Evolutionary conservation across 2,329 filamentous ascomycete genomes (phyloP).

Genomic region (Cytospora leucostoma): DNA sequence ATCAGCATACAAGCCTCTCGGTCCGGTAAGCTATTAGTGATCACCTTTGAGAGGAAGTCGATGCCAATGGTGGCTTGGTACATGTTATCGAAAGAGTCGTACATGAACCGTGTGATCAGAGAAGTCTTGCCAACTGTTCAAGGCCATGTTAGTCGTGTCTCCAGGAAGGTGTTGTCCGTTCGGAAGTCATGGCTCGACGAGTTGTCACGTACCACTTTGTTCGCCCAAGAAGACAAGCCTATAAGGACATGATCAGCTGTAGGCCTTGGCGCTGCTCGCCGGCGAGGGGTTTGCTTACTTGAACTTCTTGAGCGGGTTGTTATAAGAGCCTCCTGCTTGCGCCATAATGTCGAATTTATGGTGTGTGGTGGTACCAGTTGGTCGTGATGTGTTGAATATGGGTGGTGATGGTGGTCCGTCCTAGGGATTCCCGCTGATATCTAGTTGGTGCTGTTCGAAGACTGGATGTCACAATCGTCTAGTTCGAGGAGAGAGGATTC

Average conservation of each 20-base stretch:
- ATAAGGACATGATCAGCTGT: constrained; percentile 28
- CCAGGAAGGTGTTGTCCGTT: not conserved
- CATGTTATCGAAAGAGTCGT: constrained; percentile 99
- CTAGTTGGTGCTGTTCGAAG: not conserved
- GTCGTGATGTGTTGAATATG: not conserved
- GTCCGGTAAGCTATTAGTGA: constrained; percentile 32
- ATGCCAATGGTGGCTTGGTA: constrained; percentile 99
- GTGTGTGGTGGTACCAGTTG: constrained; percentile 28
- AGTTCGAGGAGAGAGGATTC: not conserved
- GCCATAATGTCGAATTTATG: constrained; percentile 65
- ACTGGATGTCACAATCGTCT: not conserved
- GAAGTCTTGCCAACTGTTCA: constrained; percentile 92
- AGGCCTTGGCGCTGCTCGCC: not conserved
- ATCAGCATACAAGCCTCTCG: constrained; percentile 4
- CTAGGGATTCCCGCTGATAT: not conserved
- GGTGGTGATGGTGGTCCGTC: not conserved
- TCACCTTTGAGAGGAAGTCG: constrained; percentile 95
- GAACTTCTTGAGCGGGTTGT: constrained; percentile 99
- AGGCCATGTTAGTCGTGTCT: not conserved
- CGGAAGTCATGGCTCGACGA: constrained; percentile 6
- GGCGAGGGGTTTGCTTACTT: constrained; percentile 62
- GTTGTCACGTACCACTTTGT: constrained; percentile 78
- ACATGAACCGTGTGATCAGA: constrained; percentile 99
- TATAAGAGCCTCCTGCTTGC: constrained; percentile 82
- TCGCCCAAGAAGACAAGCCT: constrained; percentile 97